phyloP scores from a whole-genome alignment of 1,284 basidiomycete species.

The Acaromyces ingoldii region DNA sequence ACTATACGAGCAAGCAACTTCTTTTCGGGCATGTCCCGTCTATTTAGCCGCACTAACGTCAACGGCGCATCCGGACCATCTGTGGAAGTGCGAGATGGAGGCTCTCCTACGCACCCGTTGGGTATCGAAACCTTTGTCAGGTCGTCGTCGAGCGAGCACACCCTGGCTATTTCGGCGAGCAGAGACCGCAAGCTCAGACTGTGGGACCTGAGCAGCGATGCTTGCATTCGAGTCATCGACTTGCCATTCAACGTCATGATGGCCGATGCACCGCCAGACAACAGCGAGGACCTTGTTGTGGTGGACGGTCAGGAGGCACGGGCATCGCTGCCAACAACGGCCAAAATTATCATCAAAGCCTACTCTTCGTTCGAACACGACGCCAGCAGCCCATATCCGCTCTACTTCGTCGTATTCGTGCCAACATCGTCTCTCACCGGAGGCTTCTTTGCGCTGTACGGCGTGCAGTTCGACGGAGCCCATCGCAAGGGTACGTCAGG shows the following conservation, averaged over 20 bases:
- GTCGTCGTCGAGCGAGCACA: conserved; percentile 15
- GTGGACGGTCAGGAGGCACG: no score
- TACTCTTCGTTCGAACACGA: no score
- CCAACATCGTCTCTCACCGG: conserved; percentile 33
- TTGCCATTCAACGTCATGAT: conserved; percentile 29
- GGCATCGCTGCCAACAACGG: no score
- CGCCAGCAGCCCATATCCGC: conserved; percentile 18
- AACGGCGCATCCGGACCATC: no score
- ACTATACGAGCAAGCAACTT: conserved; percentile 13
- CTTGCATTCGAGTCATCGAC: conserved; percentile 39
- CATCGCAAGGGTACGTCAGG: no score
- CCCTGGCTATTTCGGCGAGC: conserved; percentile 37
- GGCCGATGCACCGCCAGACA: no score
- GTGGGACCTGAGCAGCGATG: conserved; percentile 43
- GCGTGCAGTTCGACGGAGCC: conserved; percentile 37
- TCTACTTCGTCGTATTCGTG: conserved; percentile 37
- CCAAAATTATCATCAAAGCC: no score
- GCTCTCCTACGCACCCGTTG: conserved; percentile 24
- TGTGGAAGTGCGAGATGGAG: no score
- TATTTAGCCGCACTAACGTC: conserved; percentile 27
- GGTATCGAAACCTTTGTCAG: conserved; percentile 27
- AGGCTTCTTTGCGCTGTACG: conserved; percentile 41
- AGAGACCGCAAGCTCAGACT: conserved; percentile 44
- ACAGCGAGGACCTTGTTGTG: no score
- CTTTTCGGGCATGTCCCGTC: conserved; percentile 37